Evolutionary conservation across 169 alveolate genomes (phyloP).

Genomic region (Babesia divergens): DNA sequence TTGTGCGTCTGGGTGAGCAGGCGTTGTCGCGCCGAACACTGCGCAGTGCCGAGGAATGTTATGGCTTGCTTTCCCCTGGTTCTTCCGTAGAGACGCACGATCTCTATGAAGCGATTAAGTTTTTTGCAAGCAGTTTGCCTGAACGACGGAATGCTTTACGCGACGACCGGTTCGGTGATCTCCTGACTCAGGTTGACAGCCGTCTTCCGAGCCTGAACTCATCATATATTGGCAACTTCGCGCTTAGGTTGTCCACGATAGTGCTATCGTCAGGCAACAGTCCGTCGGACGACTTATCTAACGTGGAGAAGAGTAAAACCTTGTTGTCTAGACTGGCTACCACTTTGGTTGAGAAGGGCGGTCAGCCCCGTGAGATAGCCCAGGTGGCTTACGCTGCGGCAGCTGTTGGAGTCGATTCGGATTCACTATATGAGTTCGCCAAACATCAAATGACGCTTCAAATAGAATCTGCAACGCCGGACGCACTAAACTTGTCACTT

Average conservation of each 20-base stretch:
- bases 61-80: constrained; percentile 40
- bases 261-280: not conserved
- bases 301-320: constrained; percentile 23
- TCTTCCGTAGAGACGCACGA: constrained; percentile 26
- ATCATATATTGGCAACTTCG: constrained; percentile 61
- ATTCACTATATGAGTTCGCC: constrained; percentile 46
- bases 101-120: constrained; percentile 54
- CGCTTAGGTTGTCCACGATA: constrained; percentile 36
- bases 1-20: constrained; percentile 4
- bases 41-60: constrained; percentile 56
- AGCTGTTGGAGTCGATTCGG: constrained; percentile 31
- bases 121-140: constrained; percentile 1
- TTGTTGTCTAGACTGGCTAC: constrained; percentile 45
- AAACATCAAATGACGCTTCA: constrained; percentile 57
- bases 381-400: constrained; percentile 64
- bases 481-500: constrained; percentile 46
- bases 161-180: constrained; percentile 42
- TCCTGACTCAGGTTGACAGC: constrained; percentile 61
- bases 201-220: constrained; percentile 56
- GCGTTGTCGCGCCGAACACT: constrained; percentile 4
- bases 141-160: constrained; percentile 26
- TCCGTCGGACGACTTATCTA: not conserved
- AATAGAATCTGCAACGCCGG: constrained; percentile 59
- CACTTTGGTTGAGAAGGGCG: constrained; percentile 42
- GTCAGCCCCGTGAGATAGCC: constrained; percentile 38